Evolutionary conservation across 2,329 filamentous ascomycete genomes (phyloP), one percentile per base, ranked within the genome.

Genomic region (Talaromyces piceae): DNA sequence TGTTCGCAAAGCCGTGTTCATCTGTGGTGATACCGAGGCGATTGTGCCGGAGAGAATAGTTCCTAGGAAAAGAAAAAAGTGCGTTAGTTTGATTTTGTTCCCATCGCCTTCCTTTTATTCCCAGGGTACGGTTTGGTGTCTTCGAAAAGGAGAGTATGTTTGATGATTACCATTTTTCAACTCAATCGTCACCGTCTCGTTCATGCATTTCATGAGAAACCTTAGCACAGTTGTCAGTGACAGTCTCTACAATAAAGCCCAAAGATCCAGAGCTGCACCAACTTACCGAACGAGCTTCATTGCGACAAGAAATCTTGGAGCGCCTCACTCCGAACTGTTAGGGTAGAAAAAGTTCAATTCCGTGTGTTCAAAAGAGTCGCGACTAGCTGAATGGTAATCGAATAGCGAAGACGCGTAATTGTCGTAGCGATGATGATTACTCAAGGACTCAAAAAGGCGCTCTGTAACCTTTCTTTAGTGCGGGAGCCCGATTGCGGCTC

Each of bases 131-230:
- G 23, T 23, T 43, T 5, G 8, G 18, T 25, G 12, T 7, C 20
- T 18, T 3, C 18, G 18, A 23, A 5, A 6, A 2, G 26, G 11
- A 12, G n/a, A n/a, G 25, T 50, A 27, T 45, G 47, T 30, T 20
- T 26, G 41, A 27, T 8, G 9, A 61, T 70, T 77, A 93, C 91
- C 93, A 81, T 97, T 97, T 74, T 98, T 98, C 61, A 98, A 79
- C 74, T 98, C 93, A 71, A 98, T 88, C 41, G 91, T 97, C 64
- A 97, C 93, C 64, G 93, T 95, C 77, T 98, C 93, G 73, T 96
- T 97, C 73, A 88, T 84, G 73, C 91, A 97, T 79, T 98, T 98
- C 91, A 97, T 97, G 63, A 98, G 79, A 73, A 98, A 98, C 71
- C 93, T 97, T 56, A 59, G 54, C 41, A 30, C 47, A 45, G 22